Evolutionary conservation across 495 filamentous ascomycete genomes (phyloP).

Genomic region (Neurospora sp.): DNA sequence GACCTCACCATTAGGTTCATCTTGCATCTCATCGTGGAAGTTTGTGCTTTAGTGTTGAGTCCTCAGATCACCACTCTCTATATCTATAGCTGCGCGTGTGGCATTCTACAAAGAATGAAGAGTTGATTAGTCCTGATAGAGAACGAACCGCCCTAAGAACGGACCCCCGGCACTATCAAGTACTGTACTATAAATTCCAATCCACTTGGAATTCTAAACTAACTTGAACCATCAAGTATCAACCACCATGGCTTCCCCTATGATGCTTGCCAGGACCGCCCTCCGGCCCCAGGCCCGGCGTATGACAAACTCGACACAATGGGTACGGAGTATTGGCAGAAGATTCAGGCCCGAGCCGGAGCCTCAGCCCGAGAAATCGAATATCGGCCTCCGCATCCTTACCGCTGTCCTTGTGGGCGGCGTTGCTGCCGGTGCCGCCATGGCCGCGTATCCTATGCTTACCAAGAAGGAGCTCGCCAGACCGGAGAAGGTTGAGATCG

Average conservation of each 20-base stretch:
- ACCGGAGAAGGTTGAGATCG: constrained; percentile 33
- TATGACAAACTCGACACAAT: constrained; percentile 12
- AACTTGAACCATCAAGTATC: not conserved
- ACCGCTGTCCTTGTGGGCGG: constrained; percentile 14
- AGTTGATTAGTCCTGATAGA: not conserved
- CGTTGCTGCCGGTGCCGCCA: constrained; percentile 20
- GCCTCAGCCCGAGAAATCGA: not conserved
- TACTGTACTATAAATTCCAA: not conserved
- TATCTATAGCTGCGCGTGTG: not conserved
- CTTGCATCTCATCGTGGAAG: not conserved
- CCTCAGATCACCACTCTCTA: not conserved
- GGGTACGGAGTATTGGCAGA: constrained; percentile 19
- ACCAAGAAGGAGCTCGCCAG: not conserved
- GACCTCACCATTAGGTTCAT: not conserved
- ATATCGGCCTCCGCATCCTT: constrained; percentile 4
- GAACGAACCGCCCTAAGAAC: not conserved
- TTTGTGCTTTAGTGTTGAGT: not conserved
- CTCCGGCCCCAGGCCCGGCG: constrained; percentile 7
- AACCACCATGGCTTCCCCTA: constrained; percentile 13
- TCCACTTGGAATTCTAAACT: not conserved
- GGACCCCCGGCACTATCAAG: not conserved
- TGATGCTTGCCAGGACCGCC: constrained; percentile 9
- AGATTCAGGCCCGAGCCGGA: constrained; percentile 3
- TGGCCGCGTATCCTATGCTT: constrained; percentile 13
- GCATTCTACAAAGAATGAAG: not conserved